Evolutionary conservation across 2,329 filamentous ascomycete genomes (phyloP).

Genomic region (Alternaria longipes): DNA sequence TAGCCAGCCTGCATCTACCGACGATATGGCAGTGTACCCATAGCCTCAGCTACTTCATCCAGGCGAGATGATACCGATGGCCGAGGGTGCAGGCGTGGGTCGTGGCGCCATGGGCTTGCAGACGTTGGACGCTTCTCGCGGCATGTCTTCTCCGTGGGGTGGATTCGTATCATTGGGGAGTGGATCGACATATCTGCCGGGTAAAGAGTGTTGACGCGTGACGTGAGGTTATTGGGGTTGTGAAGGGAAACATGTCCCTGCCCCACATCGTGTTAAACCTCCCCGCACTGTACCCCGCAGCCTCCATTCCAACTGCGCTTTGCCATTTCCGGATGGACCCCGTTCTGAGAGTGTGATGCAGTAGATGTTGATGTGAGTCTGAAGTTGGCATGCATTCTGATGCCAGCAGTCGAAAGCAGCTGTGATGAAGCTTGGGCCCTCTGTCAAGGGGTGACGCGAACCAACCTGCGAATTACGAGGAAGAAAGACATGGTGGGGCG

Average conservation of each 20-base stretch:
- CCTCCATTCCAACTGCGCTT: conserved; percentile 4
- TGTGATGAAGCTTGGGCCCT: neutral
- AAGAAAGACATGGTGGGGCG: neutral
- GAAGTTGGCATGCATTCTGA: neutral
- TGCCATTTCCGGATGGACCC: conserved; percentile 2
- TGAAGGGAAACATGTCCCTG: conserved; percentile 7
- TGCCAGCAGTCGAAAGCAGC: neutral
- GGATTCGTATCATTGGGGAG: conserved; percentile 6
- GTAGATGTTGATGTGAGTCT: too few species aligned
- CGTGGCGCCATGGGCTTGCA: conserved; percentile 13
- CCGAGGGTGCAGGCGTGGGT: neutral
- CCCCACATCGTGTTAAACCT: conserved; percentile 33
- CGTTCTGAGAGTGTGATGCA: neutral
- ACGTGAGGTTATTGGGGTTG: conserved; percentile 14
- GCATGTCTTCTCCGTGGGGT: conserved; percentile 13
- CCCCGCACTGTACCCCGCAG: conserved; percentile 38
- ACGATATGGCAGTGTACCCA: neutral
- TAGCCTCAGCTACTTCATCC: conserved; percentile 3
- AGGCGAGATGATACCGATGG: conserved; percentile 25
- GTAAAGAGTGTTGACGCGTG: conserved; percentile 21
- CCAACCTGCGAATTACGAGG: neutral
- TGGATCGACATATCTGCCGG: conserved; percentile 26
- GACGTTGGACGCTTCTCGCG: conserved; percentile 2
- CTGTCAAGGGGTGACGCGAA: neutral
- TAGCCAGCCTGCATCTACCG: conserved; percentile 13